Percentiles rank a stretch among this genome's conserved stretches.
phyloP scores from a whole-genome alignment of 1,284 basidiomycete genomes.

The Pseudozyma flocculosa region DNA sequence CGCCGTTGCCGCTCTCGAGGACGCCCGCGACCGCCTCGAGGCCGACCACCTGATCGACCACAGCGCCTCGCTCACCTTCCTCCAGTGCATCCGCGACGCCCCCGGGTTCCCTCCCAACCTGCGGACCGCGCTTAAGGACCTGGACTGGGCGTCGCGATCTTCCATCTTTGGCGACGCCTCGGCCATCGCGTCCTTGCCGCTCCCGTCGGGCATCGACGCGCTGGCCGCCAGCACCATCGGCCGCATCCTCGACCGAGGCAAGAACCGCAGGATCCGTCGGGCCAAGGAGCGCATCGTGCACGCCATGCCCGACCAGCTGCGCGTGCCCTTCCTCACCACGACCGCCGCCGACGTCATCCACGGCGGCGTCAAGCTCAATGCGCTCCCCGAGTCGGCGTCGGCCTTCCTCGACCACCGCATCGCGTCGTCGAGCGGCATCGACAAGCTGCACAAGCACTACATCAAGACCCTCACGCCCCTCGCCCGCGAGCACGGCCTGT shows the following conservation, averaged over 20 bases:
- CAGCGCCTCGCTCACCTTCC: slow-evolving; percentile 56
- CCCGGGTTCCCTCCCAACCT: slow-evolving; percentile 61
- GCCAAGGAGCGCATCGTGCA: slow-evolving; percentile 14
- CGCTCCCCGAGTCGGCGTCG: slow-evolving; percentile 65
- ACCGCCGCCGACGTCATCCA: slow-evolving; percentile 70
- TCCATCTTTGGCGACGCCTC: slow-evolving; percentile 15
- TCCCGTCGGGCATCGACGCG: slow-evolving; percentile 13
- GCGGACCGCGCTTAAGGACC: slow-evolving; percentile 59
- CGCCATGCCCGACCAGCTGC: slow-evolving; percentile 32
- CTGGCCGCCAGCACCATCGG: slow-evolving; percentile 3
- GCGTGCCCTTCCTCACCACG: slow-evolving; percentile 67
- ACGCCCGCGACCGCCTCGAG: slow-evolving; percentile 18
- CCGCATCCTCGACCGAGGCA: slow-evolving; percentile 8
- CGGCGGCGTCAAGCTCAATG: slow-evolving; percentile 71
- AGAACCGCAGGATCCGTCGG: slow-evolving; percentile 16
- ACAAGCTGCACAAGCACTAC: slow-evolving; percentile 61
- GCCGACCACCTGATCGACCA: slow-evolving; percentile 1
- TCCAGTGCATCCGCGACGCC: slow-evolving; percentile 63
- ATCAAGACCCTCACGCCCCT: slow-evolving; percentile 61
- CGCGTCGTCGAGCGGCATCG: slow-evolving; percentile 63
- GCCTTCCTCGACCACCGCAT: slow-evolving; percentile 68
- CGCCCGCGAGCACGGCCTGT: slow-evolving; percentile 61
- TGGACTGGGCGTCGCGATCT: slow-evolving; percentile 32
- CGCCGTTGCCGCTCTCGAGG: slow-evolving; percentile 21
- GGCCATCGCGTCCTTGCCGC: slow-evolving; percentile 8